These are phyloP conservation scores for Periconia sp. DNA, from an alignment of 2,329 filamentous ascomycete species.

Conservation along the genomic window DNA sequence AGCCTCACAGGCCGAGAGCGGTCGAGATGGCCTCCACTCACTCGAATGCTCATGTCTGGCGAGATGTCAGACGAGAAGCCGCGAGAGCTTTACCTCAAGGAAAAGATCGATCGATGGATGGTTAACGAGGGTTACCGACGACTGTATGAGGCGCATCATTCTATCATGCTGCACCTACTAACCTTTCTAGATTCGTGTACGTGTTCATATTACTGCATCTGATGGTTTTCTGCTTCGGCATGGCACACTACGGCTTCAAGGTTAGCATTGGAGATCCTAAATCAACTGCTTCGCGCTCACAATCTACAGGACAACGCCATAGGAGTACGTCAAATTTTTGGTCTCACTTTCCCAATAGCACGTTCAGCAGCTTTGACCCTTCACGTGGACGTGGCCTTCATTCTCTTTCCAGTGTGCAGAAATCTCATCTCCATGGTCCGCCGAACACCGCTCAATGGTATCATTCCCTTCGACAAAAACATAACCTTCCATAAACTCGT, in stretches of 20 bases:
- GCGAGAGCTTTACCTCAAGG: constrained; percentile 69
- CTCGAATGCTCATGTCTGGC: constrained; percentile 81
- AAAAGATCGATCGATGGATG: constrained; percentile 86
- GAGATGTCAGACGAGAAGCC: constrained; percentile 79
- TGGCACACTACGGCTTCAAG: constrained; percentile 80
- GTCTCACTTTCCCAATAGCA: constrained; percentile 77
- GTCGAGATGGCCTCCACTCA: constrained; percentile 81
- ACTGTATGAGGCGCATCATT: constrained; percentile 63
- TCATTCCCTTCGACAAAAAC: constrained; percentile 89
- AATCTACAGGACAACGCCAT: constrained; percentile 65
- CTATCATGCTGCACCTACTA: constrained; percentile 21
- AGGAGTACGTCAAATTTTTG: constrained; percentile 70
- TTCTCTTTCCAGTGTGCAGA: constrained; percentile 82
- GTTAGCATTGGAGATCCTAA: constrained; percentile 30
- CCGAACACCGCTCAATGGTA: constrained; percentile 82
- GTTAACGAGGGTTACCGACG: constrained; percentile 84
- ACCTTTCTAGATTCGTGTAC: constrained; percentile 70
- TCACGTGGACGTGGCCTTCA: constrained; percentile 80
- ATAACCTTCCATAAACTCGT: constrained; percentile 87
- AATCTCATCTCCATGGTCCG: constrained; percentile 82
- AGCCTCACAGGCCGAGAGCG: constrained; percentile 62
- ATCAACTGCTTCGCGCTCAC: constrained; percentile 12
- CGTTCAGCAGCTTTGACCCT: constrained; percentile 76
- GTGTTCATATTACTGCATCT: constrained; percentile 75
- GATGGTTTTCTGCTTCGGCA: constrained; percentile 80